Percentiles rank a stretch among this genome's conserved stretches.
Evolutionary conservation across 1,284 basidiomycete species (phyloP).

Genomic region (Cystobasidium pallidum): DNA sequence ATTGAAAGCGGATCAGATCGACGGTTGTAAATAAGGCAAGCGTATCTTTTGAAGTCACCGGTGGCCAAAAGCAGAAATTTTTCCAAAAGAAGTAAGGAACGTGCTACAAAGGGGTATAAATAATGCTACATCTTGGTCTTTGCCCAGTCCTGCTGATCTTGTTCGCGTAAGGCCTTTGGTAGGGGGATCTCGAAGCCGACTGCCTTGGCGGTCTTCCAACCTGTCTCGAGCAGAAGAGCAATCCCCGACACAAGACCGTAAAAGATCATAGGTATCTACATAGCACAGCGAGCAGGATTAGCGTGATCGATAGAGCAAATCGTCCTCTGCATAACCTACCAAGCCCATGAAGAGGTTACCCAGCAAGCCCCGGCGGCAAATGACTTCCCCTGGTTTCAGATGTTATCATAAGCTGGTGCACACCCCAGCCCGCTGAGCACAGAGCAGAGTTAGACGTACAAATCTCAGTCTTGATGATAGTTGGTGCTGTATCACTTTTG

Average conservation of each 20-base stretch:
- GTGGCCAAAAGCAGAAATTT: too few relatives aligned
- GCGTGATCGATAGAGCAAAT: background rate
- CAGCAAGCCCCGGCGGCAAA: conserved; percentile 63
- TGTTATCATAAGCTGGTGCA: background rate
- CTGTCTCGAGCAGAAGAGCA: conserved; percentile 54
- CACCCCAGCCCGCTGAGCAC: background rate
- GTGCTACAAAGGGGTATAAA: background rate
- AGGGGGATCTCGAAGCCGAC: conserved; percentile 35
- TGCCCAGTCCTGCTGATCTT: background rate
- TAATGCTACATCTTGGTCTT: conserved; percentile 2
- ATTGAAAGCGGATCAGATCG: background rate
- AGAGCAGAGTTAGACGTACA: conserved; percentile 55
- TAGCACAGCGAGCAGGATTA: conserved; percentile 21
- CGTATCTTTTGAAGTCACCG: background rate
- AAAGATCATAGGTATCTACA: conserved; percentile 57
- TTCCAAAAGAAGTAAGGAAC: background rate
- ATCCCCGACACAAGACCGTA: conserved; percentile 58
- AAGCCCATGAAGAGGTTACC: conserved; percentile 69
- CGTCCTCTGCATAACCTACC: conserved; percentile 56
- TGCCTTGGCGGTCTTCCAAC: conserved; percentile 46
- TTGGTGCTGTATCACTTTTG: conserved; percentile 58
- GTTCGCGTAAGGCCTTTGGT: conserved; percentile 21
- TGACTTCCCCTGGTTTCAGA: conserved; percentile 60
- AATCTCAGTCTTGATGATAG: conserved; percentile 65
- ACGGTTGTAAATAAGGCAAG: background rate